Percentiles rank a stretch among this genome's conserved stretches.
Conservation (phyloP, 192 early-diverging fungal species). For the Backusella tuberculispora region DNA sequence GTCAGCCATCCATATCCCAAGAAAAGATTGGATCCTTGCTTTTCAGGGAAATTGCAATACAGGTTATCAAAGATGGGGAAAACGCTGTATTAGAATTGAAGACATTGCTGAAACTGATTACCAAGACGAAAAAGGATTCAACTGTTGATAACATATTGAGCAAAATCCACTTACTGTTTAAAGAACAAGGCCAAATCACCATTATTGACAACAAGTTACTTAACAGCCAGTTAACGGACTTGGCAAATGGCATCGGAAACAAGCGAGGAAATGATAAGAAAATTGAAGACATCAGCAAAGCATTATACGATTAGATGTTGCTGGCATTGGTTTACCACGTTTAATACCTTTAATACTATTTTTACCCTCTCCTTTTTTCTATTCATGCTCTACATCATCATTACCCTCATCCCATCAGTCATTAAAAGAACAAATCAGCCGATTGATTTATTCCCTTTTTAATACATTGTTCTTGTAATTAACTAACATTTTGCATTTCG, state of each 20-base stretch:
- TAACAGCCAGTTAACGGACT: background rate
- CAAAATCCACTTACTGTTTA: background rate
- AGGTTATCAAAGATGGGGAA: background rate
- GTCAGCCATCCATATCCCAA: conserved; percentile 8
- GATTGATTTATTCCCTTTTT: background rate
- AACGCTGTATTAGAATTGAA: background rate
- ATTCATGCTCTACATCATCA: background rate
- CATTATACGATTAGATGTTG: conserved; percentile 5
- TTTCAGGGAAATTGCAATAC: conserved; percentile 8
- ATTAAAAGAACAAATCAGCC: too few relatives aligned
- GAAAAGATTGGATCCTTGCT: conserved; percentile 6
- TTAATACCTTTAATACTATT: conserved; percentile 9
- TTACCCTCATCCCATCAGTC: conserved; percentile 16
- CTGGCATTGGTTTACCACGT: conserved; percentile 5
- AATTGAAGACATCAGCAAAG: background rate
- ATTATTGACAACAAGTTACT: background rate
- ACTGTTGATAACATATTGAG: conserved; percentile 1
- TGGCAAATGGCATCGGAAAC: background rate
- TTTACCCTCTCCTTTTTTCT: background rate
- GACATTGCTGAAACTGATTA: background rate
- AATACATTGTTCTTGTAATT: too few relatives aligned
- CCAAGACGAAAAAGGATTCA: background rate
- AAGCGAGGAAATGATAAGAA: background rate
- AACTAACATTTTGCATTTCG: too few relatives aligned
- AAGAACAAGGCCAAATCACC: background rate